Base-by-base conservation (phyloP, 805 yeast species). In the Candida dendrica region DNA sequence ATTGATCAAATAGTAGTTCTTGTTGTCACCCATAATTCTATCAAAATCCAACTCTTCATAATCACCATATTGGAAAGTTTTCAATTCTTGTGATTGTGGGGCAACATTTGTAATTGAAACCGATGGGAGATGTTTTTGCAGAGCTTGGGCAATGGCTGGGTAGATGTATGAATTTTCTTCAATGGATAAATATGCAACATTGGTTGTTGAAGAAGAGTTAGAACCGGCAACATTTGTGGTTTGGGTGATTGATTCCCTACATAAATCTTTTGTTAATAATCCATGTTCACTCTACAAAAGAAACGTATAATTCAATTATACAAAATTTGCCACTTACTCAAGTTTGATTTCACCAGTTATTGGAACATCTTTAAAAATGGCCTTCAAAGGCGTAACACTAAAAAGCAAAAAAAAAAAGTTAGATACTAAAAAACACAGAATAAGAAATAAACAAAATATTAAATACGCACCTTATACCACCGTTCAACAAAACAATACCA, bases 41-140 rank as follows among this genome's bases (percentile, higher is more conserved):
- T 90, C 97, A 55, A 89, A 75, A 54, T 90, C 85, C 18, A 89
- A 63, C 38, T 84, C 88, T 58, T 91, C 98, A 59, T 91, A 91
- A 42, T 91, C 98, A 16, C 88, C 90, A 59, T 79, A 89, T 45
- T 88, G 96, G 52, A 86, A 79, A 0, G 77, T 60, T 46, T 69
- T 75, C 0, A 45, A 46, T 2, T 47, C 46, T 3, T 44, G 13
- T 7, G 43, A 27, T 4, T 34, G 22, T 2, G 30, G 17, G 4
- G 38, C 36, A 0, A 44, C 37, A 15, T 59, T 42, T 14, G 49
- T 44, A 3, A 72, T 51, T 4, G 53, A 43, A 11, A 69, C 49
- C 1, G 56, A 49, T 15, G 75, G 71, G 9, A 67, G 34, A 32
- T 60, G 53, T 17, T 48, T 52, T 17, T 37, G 22, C 4, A 72